Base-by-base conservation (phyloP, 495 filamentous ascomycete genomes). In the Tuber magnatum region DNA sequence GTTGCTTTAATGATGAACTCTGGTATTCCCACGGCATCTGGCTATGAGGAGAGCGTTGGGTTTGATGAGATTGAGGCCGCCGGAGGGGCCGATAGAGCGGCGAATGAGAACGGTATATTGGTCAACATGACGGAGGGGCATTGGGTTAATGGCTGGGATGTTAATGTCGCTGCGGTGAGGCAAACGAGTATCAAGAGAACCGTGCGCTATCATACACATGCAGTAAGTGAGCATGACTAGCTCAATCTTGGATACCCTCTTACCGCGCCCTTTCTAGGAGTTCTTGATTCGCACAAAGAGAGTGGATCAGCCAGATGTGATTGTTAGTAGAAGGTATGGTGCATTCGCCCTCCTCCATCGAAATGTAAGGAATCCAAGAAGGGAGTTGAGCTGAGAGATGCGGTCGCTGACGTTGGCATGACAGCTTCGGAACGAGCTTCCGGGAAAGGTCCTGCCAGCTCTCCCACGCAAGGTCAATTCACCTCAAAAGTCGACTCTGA, bases 1-100 rank as follows among this genome's bases (percentile, higher is more conserved):
- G 91, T 99, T 42, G 95, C 98, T 85, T 86, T 99, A 75, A 98
- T 99, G 95, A 97, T 99, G 94, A 96, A 98, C 28, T 97, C 93
- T 6, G 95, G 96, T 7, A 91, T 99, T 70, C 94, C 92, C 35
- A 99, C 95, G 3, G 93, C 95, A 24, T 97, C 94, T 28, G 95
- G 95, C 3, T 99, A 98, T 80, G 95, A 99, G 84, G 95, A 99
- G 83, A 88, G 95, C 28, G 97, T 99, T 78, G 88, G 93, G 51
- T 99, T 99, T 81, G 92, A 94, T 0, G 95, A 99, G 84, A 91
- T 99, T 83, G 95, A 98, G 82, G 92, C 97, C 32, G 80, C 80
- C 38, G 80, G 80, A 22, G 80, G 80, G 18, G 93, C 98, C 28
- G 95, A 99, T 77, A 88, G 93, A 61, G 92, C 94, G 35, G 94